phyloP scores from a whole-genome alignment of 805 yeast species.

The Candida silvicultrix region DNA sequence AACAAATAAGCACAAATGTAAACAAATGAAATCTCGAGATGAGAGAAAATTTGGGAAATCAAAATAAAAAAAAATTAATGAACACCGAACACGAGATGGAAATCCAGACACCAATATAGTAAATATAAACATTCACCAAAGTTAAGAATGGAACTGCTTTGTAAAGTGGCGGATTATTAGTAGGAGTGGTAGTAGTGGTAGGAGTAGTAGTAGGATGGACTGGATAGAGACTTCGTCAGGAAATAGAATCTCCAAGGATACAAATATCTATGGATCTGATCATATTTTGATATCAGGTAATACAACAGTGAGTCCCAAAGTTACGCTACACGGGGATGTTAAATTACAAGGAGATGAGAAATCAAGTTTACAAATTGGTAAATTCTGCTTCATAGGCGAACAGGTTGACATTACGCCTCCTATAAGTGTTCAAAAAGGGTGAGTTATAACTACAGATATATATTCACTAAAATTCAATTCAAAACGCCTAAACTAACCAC shows the following conservation, averaged over 20 bases:
- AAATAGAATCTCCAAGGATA: slow-evolving; percentile 39
- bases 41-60: not conserved
- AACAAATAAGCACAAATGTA: too few species aligned
- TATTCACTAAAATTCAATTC: not conserved
- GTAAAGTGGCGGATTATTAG: too few species aligned
- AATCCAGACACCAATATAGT: not conserved
- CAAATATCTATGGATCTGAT: slow-evolving; percentile 36
- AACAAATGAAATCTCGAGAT: not conserved
- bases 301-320: slow-evolving; percentile 31
- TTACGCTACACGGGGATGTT: slow-evolving; percentile 22
- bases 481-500: not conserved
- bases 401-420: slow-evolving; percentile 28
- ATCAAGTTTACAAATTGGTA: slow-evolving; percentile 37
- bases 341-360: slow-evolving; percentile 29
- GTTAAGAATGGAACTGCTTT: too few species aligned
- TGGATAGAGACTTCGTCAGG: slow-evolving; percentile 49
- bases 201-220: slow-evolving; percentile 2
- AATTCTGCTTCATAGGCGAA: slow-evolving; percentile 33
- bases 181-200: too few species aligned
- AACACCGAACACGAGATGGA: not conserved
- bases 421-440: slow-evolving; percentile 3
- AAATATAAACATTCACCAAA: too few species aligned
- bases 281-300: slow-evolving; percentile 41
- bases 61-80: too few species aligned
- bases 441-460: not conserved